Conservation (phyloP, 2,329 filamentous ascomycete genomes). For the Metarhizium robertsii region DNA sequence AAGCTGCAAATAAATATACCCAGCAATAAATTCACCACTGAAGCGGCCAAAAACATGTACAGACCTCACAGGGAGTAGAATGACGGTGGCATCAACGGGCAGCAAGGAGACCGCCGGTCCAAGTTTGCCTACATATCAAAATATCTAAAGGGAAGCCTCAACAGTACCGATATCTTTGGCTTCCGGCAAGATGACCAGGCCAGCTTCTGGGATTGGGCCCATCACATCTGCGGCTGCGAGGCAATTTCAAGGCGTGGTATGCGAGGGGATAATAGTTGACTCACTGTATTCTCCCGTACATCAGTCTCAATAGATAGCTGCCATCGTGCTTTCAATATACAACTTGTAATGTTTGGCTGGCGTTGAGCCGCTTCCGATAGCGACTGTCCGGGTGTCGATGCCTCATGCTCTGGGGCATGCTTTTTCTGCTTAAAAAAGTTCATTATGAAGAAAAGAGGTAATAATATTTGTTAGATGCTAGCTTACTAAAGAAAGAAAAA, state of each 20-base stretch:
- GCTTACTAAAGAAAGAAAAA: too few relatives aligned
- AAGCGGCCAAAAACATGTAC: slow-evolving; percentile 33
- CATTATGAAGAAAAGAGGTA: too few relatives aligned
- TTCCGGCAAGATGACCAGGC: slow-evolving; percentile 23
- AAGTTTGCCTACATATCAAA: slow-evolving; percentile 55
- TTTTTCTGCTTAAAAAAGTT: too few relatives aligned
- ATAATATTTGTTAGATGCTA: too few relatives aligned
- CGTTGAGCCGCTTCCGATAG: too few relatives aligned
- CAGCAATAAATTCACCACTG: slow-evolving; percentile 24
- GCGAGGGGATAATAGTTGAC: not conserved
- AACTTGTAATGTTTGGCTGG: too few relatives aligned
- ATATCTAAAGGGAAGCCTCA: slow-evolving; percentile 41
- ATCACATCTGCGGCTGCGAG: too few relatives aligned
- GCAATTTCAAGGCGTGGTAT: too few relatives aligned
- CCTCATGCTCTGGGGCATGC: too few relatives aligned
- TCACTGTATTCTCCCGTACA: slow-evolving; percentile 46
- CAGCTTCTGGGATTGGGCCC: slow-evolving; percentile 33
- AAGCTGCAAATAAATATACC: slow-evolving; percentile 27
- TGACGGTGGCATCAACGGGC: slow-evolving; percentile 25
- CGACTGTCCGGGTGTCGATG: too few relatives aligned
- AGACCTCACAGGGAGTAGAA: slow-evolving; percentile 31
- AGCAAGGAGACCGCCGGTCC: slow-evolving; percentile 53
- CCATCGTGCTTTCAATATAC: too few relatives aligned
- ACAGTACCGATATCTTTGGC: slow-evolving; percentile 39
- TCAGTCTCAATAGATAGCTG: too few relatives aligned